Evolutionary conservation across 768 basidiomycete genomes (phyloP).

Genomic region (Hygrophorus pudorinus): DNA sequence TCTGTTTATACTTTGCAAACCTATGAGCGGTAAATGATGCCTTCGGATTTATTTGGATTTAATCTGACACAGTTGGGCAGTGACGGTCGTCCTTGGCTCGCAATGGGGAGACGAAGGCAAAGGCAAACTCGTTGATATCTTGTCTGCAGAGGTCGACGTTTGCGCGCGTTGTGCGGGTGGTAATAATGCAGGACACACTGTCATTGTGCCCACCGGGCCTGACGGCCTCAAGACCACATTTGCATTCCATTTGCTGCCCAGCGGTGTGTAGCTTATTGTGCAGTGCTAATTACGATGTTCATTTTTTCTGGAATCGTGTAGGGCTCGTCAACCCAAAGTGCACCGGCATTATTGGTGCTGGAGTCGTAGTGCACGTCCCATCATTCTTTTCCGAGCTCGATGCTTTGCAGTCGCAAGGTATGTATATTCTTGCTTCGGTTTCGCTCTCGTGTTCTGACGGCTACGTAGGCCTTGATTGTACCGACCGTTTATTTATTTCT

Average conservation of each 20-base stretch:
- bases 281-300: background rate
- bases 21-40: too few species aligned
- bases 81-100: conserved; percentile 71
- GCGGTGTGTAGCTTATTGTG: conserved; percentile 43
- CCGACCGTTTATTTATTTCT: conserved; percentile 79
- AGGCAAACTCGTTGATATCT: conserved; percentile 95
- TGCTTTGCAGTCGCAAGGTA: conserved; percentile 74
- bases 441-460: background rate
- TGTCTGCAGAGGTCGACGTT: conserved; percentile 81
- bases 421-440: conserved; percentile 7
- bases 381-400: conserved; percentile 94
- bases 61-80: conserved; percentile 12
- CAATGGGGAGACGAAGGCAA: conserved; percentile 95
- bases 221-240: conserved; percentile 72
- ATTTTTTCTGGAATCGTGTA: conserved; percentile 17
- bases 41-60: background rate
- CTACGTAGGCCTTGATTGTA: conserved; percentile 69
- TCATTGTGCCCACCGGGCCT: conserved; percentile 68
- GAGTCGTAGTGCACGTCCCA: conserved; percentile 94
- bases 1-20: too few species aligned
- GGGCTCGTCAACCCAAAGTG: conserved; percentile 83
- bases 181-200: conserved; percentile 98
- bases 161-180: conserved; percentile 97
- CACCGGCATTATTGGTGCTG: conserved; percentile 81
- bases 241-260: conserved; percentile 93